Evolutionary conservation across 2,329 filamentous ascomycete species (phyloP).

Genomic region (Penicillium sp.): DNA sequence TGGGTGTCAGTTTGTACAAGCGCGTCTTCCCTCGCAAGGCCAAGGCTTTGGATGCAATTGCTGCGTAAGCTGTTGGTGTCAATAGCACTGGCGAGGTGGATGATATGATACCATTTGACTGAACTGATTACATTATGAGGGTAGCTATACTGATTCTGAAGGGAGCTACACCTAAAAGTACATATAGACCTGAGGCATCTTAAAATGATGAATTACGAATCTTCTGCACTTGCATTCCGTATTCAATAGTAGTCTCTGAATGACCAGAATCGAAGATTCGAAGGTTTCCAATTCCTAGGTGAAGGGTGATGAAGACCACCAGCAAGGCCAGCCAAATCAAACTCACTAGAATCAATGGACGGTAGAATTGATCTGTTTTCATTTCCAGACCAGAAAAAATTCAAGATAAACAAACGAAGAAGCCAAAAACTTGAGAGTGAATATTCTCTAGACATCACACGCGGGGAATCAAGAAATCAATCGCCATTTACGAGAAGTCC

Average conservation of each 20-base stretch:
- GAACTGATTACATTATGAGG: constrained; percentile 15
- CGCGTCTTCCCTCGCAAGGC: constrained; percentile 70
- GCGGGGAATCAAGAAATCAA: constrained; percentile 20
- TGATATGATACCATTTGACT: constrained; percentile 27
- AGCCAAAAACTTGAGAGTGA: constrained; percentile 9
- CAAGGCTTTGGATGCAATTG: constrained; percentile 36
- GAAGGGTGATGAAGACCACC: background rate
- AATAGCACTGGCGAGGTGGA: constrained; percentile 13
- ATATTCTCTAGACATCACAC: constrained; percentile 14
- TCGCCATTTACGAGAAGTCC: constrained; percentile 52
- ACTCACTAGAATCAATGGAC: background rate
- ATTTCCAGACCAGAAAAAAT: constrained; percentile 4
- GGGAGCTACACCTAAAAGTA: constrained; percentile 19
- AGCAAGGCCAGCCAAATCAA: background rate
- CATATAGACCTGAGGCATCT: constrained; percentile 22
- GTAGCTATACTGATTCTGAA: constrained; percentile 1
- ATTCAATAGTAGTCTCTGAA: background rate
- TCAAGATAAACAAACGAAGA: constrained; percentile 4
- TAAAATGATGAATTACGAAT: constrained; percentile 26
- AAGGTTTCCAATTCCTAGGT: background rate
- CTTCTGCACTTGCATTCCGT: constrained; percentile 8
- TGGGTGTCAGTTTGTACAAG: constrained; percentile 85
- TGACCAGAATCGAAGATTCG: background rate
- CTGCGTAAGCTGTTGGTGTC: constrained; percentile 12
- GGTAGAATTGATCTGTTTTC: constrained; percentile 1